These are phyloP conservation scores for Trichoderma atroviride DNA, from an alignment of 2,329 filamentous ascomycete genomes.

Conservation along the genomic window DNA sequence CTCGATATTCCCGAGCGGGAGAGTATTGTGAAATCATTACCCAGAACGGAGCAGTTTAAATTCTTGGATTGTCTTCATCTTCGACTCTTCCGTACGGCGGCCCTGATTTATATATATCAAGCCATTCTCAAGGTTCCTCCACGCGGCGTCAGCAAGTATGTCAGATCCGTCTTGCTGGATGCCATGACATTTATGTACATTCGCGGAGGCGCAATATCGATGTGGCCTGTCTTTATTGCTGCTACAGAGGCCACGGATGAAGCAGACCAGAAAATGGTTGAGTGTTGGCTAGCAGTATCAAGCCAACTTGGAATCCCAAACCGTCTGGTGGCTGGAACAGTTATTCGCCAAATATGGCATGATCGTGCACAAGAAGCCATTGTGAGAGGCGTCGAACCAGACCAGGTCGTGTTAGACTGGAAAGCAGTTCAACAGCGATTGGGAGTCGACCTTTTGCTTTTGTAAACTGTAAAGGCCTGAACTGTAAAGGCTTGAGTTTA, in stretches of 20 bases:
- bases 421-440: slow-evolving; percentile 2
- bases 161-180: slow-evolving; percentile 7
- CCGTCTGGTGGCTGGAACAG: neutral
- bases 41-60: neutral
- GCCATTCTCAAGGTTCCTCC: slow-evolving; percentile 7
- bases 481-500: neutral
- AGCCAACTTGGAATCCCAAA: slow-evolving; percentile 15
- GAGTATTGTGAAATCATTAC: neutral
- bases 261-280: slow-evolving; percentile 9
- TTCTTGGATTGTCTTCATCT: slow-evolving; percentile 11
- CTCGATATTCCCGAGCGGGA: slow-evolving; percentile 3
- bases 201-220: slow-evolving; percentile 9
- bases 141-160: neutral
- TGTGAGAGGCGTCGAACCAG: neutral
- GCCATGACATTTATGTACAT: slow-evolving; percentile 10
- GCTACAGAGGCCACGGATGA: slow-evolving; percentile 12
- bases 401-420: neutral
- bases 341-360: slow-evolving; percentile 9
- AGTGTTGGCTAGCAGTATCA: slow-evolving; percentile 1
- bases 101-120: slow-evolving; percentile 17
- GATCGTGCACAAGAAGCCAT: slow-evolving; percentile 3
- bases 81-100: slow-evolving; percentile 8
- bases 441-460: slow-evolving; percentile 14
- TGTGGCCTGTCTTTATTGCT: slow-evolving; percentile 21
- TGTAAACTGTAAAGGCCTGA: neutral